A percentile compares a stretch with the other conserved stretches of the same genome.
phyloP scores from a whole-genome alignment of 345 rosid species.

The Arabis alpina region DNA sequence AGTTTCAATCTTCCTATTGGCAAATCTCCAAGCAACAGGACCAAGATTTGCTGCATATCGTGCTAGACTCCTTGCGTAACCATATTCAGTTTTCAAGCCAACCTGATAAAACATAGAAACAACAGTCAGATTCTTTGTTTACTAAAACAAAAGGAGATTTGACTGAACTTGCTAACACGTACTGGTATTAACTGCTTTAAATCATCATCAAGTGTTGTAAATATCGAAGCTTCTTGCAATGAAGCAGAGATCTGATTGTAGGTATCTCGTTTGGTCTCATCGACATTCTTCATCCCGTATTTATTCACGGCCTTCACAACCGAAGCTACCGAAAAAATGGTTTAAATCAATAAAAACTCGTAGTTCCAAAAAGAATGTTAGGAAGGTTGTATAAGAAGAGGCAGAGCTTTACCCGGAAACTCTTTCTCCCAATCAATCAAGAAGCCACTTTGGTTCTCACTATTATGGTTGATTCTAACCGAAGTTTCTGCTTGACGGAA shows the following conservation, averaged over 20 bases:
- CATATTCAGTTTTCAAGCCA: constrained; percentile 73
- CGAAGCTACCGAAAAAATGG: constrained; percentile 60
- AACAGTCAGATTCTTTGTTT: constrained; percentile 22
- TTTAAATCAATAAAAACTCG: constrained; percentile 17
- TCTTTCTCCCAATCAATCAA: constrained; percentile 85
- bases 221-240: constrained; percentile 45
- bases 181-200: constrained; percentile 78
- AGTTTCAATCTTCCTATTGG: constrained; percentile 58
- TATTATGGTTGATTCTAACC: constrained; percentile 50
- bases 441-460: constrained; percentile 56
- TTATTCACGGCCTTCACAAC: constrained; percentile 79
- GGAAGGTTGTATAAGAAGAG: background rate
- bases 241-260: constrained; percentile 50
- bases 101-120: constrained; percentile 55
- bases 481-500: constrained; percentile 54
- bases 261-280: constrained; percentile 76
- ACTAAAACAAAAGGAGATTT: constrained; percentile 3
- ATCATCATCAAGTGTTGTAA: constrained; percentile 59
- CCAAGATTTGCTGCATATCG: constrained; percentile 81
- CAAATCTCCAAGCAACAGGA: constrained; percentile 68
- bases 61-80: constrained; percentile 82
- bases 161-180: constrained; percentile 35
- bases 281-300: constrained; percentile 81
- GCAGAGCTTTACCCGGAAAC: constrained; percentile 66
- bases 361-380: constrained; percentile 5